These are phyloP conservation scores for Butyriboletus loyo DNA, from an alignment of 768 basidiomycete genomes.

Conservation along the genomic window DNA sequence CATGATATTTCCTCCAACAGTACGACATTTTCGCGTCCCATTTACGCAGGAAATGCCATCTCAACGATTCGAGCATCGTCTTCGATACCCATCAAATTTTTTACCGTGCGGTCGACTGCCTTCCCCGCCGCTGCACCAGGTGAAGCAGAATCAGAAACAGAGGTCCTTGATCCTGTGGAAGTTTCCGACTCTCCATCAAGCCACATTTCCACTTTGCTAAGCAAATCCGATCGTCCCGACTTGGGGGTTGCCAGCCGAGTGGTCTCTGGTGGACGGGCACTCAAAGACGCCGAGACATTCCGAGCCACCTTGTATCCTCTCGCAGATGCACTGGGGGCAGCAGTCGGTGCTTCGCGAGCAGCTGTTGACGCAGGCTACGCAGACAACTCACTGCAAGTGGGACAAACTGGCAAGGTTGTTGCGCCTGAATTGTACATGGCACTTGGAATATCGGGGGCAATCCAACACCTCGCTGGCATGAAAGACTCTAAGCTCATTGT, in stretches of 20 bases:
- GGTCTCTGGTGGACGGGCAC: slow-evolving; percentile 91
- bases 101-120: slow-evolving; percentile 91
- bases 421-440: slow-evolving; percentile 97
- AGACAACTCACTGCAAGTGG: slow-evolving; percentile 98
- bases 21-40: slow-evolving; percentile 89
- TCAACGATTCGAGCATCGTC: slow-evolving; percentile 81
- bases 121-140: slow-evolving; percentile 62
- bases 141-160: slow-evolving; percentile 56
- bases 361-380: slow-evolving; percentile 98
- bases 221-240: slow-evolving; percentile 91
- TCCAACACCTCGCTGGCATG: slow-evolving; percentile 99
- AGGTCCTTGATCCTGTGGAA: slow-evolving; percentile 61
- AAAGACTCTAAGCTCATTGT: slow-evolving; percentile 99
- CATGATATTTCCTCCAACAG: slow-evolving; percentile 67
- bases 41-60: slow-evolving; percentile 98
- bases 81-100: slow-evolving; percentile 83
- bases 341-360: slow-evolving; percentile 96
- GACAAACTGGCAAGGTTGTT: slow-evolving; percentile 98
- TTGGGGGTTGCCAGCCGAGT: slow-evolving; percentile 83
- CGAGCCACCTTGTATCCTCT: slow-evolving; percentile 81
- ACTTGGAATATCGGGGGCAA: slow-evolving; percentile 95
- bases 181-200: slow-evolving; percentile 49
- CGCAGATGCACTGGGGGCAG: slow-evolving; percentile 90
- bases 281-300: slow-evolving; percentile 96
- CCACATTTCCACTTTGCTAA: slow-evolving; percentile 72